Base-by-base conservation (phyloP, 805 yeast species). In the Candida nonsorbophila region DNA sequence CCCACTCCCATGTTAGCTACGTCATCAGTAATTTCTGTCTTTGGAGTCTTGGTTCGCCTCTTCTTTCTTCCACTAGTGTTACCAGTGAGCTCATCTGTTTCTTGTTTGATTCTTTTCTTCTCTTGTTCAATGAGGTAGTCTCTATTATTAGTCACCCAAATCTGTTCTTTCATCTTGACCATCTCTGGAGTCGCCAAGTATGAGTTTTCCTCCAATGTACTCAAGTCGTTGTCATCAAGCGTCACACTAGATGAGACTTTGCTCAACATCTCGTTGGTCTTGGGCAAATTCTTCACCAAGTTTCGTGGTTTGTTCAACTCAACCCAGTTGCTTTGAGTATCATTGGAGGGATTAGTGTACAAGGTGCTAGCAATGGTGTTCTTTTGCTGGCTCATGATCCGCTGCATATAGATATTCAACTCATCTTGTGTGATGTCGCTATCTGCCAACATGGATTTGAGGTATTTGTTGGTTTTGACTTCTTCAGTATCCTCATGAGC, bases 121-220 rank as follows among this genome's bases (percentile, higher is more conserved):
- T 90, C 97, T 55, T 86, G 95, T 27, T 82, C 92, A 6, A 85
- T 51, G 32, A 92, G 58, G 49, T 75, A 92, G 16, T 88, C 97
- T 36, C 83, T 84, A 54, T 94, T 88, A 22, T 85, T 67, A 2
- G 92, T 88, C 30, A 83, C 77, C 97, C 98, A 92, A 3, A 88
- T 74, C 36, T 82, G 69, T 42, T 86, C 88, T 53, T 90, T 92
- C 10, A 12, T 15, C 12, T 28, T 24, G 6, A 11, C 28, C 39
- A 80, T 51, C 33, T 61, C 68, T 38, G 88, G 96, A 28, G 79
- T 86, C 2, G 73, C 68, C 27, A 92, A 62, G 24, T 84, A 47
- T 4, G 74, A 76, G 8, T 85, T 64, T 41, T 86, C 95, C 9
- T 78, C 90, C 48, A 87, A 97, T 4, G 81, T 81, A 7, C 24